Percentiles rank a stretch among this genome's conserved stretches.
phyloP scores from a whole-genome alignment of 2,329 filamentous ascomycete genomes.

The Pseudogymnoascus sp. region DNA sequence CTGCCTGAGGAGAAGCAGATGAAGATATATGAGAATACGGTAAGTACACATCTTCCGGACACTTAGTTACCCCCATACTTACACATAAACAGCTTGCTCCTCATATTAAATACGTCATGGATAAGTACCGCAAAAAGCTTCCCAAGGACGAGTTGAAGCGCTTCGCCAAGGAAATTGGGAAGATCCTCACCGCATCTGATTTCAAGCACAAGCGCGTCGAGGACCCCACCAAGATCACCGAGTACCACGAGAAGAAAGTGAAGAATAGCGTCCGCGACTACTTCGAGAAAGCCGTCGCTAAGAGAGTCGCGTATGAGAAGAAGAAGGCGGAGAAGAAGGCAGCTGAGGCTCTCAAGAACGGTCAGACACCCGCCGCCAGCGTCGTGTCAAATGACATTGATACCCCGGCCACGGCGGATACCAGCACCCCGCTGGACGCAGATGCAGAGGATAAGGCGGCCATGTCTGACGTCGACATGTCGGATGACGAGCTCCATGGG shows the following conservation, averaged over 20 bases:
- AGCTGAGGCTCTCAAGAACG: conserved; percentile 23
- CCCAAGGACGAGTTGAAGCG: conserved; percentile 67
- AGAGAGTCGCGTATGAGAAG: conserved; percentile 61
- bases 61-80: conserved; percentile 15
- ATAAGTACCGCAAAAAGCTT: conserved; percentile 80
- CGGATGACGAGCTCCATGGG: conserved; percentile 35
- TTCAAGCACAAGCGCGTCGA: conserved; percentile 83
- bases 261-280: conserved; percentile 78
- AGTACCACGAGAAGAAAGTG: conserved; percentile 73
- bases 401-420: conserved; percentile 25
- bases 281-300: conserved; percentile 75
- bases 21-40: conserved; percentile 90
- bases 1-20: conserved; percentile 76
- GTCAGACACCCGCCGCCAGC: conserved; percentile 24
- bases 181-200: conserved; percentile 85
- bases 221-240: conserved; percentile 67
- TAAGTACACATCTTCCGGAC: conserved; percentile 38
- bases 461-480: conserved; percentile 20
- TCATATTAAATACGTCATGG: conserved; percentile 74
- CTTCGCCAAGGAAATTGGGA: conserved; percentile 60
- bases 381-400: conserved; percentile 16
- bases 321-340: conserved; percentile 44
- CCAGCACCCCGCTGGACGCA: conserved; percentile 30
- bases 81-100: conserved; percentile 58
- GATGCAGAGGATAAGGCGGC: conserved; percentile 24